These are phyloP conservation scores for Fistulinella prunicolor DNA, from an alignment of 768 basidiomycete genomes.

Conservation along the genomic window DNA sequence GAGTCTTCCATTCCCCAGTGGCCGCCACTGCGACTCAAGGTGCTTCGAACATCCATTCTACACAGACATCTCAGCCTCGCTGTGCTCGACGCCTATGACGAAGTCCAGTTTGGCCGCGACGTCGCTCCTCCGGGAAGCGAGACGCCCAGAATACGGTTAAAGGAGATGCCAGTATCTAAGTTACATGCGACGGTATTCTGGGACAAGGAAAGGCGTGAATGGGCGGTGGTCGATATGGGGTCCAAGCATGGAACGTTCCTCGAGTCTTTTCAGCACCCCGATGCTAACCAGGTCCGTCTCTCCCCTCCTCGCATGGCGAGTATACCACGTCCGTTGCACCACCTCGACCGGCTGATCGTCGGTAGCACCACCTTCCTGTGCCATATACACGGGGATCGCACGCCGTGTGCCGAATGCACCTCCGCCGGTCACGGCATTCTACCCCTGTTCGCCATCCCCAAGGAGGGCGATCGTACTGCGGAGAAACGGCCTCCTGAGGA, in stretches of 20 bases:
- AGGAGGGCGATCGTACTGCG: conserved; percentile 10
- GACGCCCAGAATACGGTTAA: conserved; percentile 66
- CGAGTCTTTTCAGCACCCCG: conserved; percentile 18
- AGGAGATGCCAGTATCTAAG: conserved; percentile 84
- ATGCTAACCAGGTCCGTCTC: conserved; percentile 43
- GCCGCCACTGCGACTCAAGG: conserved; percentile 37
- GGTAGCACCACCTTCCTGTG: conserved; percentile 69
- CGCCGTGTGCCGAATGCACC: conserved; percentile 64
- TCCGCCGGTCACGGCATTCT: conserved; percentile 52
- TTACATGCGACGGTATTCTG: conserved; percentile 74
- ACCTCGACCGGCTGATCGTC: conserved; percentile 63
- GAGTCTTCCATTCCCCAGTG: no score
- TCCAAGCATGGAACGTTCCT: conserved; percentile 82
- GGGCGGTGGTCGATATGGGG: conserved; percentile 82
- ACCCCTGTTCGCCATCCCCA: conserved; percentile 43
- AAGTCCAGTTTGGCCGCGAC: conserved; percentile 77
- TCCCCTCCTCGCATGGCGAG: conserved; percentile 68
- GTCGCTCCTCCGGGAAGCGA: conserved; percentile 45
- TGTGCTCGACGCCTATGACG: conserved; percentile 58
- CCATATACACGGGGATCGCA: conserved; percentile 61
- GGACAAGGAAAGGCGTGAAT: conserved; percentile 55
- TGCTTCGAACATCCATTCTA: conserved; percentile 43
- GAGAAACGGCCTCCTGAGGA: conserved; percentile 23
- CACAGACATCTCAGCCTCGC: conserved; percentile 50
- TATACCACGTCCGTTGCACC: conserved; percentile 57